These are phyloP conservation scores for Vitis amurensis DNA, from an alignment of 164 flowering plant species.

Conservation along the genomic window DNA sequence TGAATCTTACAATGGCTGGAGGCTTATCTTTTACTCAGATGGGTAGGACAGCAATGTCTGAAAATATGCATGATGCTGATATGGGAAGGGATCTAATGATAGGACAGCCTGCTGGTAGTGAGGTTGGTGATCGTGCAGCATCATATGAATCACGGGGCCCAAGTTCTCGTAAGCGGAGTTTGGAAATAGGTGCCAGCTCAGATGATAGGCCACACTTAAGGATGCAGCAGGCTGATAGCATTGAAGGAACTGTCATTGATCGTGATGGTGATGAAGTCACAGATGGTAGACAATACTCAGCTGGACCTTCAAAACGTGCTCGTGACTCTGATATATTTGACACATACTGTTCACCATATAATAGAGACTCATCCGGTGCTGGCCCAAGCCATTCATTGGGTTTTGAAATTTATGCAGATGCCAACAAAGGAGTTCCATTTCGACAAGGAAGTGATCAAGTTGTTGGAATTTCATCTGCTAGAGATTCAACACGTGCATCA, in stretches of 20 bases:
- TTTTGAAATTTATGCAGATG: slow-evolving; percentile 54
- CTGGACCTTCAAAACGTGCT: slow-evolving; percentile 89
- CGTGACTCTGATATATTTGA: slow-evolving; percentile 62
- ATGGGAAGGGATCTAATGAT: slow-evolving; percentile 73
- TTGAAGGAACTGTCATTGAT: slow-evolving; percentile 93
- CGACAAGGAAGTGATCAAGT: slow-evolving; percentile 52
- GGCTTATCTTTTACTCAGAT: slow-evolving; percentile 45
- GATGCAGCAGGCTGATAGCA: slow-evolving; percentile 83
- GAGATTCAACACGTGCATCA: slow-evolving; percentile 86
- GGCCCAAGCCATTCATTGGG: slow-evolving; percentile 84
- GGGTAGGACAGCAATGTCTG: slow-evolving; percentile 36
- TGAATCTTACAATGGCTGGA: slow-evolving; percentile 75
- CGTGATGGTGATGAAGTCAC: slow-evolving; percentile 94
- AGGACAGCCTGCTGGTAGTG: slow-evolving; percentile 93
- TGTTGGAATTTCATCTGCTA: slow-evolving; percentile 45
- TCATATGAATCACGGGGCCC: slow-evolving; percentile 98
- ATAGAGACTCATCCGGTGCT: slow-evolving; percentile 71
- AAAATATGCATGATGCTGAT: slow-evolving; percentile 33
- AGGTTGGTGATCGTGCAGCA: slow-evolving; percentile 97
- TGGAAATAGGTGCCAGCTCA: slow-evolving; percentile 91
- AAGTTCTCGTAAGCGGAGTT: slow-evolving; percentile 72
- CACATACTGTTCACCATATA: slow-evolving; percentile 46
- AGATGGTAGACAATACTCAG: slow-evolving; percentile 67
- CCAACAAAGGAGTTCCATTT: slow-evolving; percentile 42
- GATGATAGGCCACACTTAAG: slow-evolving; percentile 63